Conservation (phyloP, 441 rosid species). For the Sinapis alba region DNA sequence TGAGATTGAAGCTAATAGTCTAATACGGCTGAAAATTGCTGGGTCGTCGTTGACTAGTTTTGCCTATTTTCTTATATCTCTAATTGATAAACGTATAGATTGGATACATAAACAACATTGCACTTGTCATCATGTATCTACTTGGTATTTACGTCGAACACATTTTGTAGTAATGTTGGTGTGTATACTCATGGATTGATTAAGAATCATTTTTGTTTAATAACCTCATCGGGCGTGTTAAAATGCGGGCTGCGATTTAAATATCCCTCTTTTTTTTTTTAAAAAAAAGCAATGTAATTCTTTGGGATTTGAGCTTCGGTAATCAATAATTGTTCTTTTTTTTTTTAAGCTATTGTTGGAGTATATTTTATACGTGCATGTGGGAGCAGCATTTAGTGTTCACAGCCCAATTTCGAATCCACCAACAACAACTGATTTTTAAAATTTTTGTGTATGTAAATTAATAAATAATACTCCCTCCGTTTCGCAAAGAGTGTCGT, state of each 20-base stretch:
- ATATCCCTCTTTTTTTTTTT: background rate
- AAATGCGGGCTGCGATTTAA: background rate
- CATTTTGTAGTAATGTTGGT: background rate
- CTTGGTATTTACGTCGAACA: background rate
- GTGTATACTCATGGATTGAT: background rate
- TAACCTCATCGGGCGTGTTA: background rate
- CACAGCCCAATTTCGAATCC: constrained; percentile 5
- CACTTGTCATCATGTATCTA: background rate
- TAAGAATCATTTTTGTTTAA: background rate
- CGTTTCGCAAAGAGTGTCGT: no score
- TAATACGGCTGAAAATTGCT: constrained; percentile 31
- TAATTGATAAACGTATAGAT: background rate
- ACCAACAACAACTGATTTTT: constrained; percentile 15
- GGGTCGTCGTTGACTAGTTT: constrained; percentile 34
- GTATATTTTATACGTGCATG: background rate
- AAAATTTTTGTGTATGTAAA: no score
- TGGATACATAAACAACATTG: background rate
- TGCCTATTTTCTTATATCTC: background rate
- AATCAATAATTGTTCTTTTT: background rate
- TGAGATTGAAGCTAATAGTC: constrained; percentile 29
- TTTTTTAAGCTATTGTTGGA: constrained; percentile 2
- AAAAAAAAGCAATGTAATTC: background rate
- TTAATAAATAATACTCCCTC: no score
- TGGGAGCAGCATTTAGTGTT: constrained; percentile 32
- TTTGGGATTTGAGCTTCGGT: constrained; percentile 21